Percentiles rank a stretch among this genome's conserved stretches.
phyloP scores from a whole-genome alignment of 345 rosid species.

The Salix viminalis region DNA sequence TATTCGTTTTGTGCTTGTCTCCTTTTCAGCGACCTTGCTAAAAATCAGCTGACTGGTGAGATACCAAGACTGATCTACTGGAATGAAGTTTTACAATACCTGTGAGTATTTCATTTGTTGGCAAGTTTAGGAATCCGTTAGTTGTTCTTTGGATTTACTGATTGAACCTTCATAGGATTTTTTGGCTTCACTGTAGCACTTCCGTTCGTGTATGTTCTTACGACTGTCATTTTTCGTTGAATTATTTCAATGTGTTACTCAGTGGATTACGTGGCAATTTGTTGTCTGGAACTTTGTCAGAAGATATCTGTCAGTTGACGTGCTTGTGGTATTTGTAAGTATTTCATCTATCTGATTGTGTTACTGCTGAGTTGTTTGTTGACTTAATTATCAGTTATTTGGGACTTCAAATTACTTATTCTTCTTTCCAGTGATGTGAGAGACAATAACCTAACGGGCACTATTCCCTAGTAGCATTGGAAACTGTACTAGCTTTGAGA shows the following conservation, averaged over 20 bases:
- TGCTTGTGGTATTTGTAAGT: constrained; percentile 99
- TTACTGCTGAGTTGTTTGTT: not conserved
- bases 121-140: too few relatives aligned
- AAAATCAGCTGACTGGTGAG: constrained; percentile 73
- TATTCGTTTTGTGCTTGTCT: not conserved
- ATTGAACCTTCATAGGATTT: not conserved
- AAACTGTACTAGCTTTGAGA: constrained; percentile 94
- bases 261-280: constrained; percentile 83
- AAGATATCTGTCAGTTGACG: constrained; percentile 89
- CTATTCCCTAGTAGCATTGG: constrained; percentile 84
- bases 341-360: not conserved
- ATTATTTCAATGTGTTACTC: not conserved
- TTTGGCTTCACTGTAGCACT: not conserved
- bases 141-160: not conserved
- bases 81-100: constrained; percentile 94
- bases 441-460: constrained; percentile 77
- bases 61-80: constrained; percentile 85
- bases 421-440: constrained; percentile 72
- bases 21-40: constrained; percentile 67
- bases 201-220: too few relatives aligned
- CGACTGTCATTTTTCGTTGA: not conserved
- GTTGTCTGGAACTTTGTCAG: constrained; percentile 73
- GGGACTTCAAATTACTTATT: not conserved
- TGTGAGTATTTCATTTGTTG: constrained; percentile 40
- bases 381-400: not conserved